Conservation (phyloP, 1,284 basidiomycete species). For the Lentinula novae-zelandiae region DNA sequence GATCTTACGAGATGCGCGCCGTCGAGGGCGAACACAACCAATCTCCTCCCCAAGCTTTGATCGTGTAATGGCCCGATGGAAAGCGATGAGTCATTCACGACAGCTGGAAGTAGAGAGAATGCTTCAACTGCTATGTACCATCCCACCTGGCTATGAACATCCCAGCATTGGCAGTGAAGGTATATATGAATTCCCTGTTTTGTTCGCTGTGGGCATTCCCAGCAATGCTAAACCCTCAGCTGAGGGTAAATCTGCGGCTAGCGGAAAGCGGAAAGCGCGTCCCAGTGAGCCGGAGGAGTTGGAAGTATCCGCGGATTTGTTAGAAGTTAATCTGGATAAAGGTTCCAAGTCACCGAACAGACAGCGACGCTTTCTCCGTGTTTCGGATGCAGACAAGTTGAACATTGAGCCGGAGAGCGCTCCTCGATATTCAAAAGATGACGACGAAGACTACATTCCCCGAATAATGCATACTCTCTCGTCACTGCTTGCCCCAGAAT, state of each 20-base stretch:
- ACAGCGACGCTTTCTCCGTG: not conserved
- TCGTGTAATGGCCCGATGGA: not conserved
- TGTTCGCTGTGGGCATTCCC: not conserved
- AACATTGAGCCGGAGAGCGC: not conserved
- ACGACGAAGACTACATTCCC: not conserved
- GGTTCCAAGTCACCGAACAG: not conserved
- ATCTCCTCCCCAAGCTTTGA: not conserved
- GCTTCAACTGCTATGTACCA: not conserved
- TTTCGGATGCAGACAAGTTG: not conserved
- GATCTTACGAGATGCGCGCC: not conserved
- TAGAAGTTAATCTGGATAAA: not conserved
- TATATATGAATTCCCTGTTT: constrained; percentile 1
- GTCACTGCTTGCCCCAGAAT: not conserved
- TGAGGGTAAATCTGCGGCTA: not conserved
- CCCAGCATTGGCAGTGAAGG: not conserved
- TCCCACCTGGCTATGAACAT: not conserved
- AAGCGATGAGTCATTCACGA: not conserved
- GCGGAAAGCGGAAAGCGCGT: not conserved
- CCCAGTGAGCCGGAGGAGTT: constrained; percentile 1
- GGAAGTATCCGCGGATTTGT: not conserved
- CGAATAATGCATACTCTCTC: not conserved
- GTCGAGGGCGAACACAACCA: not conserved
- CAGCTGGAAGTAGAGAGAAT: not conserved
- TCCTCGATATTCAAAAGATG: not conserved
- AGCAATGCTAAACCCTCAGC: not conserved